Conservation (phyloP, 2,329 filamentous ascomycete species). For the Cladophialophora psammophila region DNA sequence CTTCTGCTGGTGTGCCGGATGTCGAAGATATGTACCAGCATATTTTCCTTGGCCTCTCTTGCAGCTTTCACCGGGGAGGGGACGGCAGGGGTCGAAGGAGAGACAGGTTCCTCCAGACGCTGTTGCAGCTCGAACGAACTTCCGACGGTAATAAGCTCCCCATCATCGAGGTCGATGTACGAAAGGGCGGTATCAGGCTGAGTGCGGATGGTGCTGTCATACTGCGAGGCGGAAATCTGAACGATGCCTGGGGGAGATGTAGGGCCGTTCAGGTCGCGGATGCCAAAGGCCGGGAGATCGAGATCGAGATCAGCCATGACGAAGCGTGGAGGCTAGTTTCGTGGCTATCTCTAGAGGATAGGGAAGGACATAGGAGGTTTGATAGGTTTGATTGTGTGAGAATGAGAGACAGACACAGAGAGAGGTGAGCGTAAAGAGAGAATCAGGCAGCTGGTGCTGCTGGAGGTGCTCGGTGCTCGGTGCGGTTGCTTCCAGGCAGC, state of each 20-base stretch:
- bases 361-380: conserved; percentile 12
- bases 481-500: conserved; percentile 6
- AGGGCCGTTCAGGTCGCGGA: conserved; percentile 38
- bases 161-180: conserved; percentile 57
- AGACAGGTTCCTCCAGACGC: conserved; percentile 52
- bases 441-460: conserved; percentile 5
- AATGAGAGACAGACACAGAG: neutral
- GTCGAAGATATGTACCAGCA: conserved; percentile 56
- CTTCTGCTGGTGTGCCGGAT: conserved; percentile 42
- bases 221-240: conserved; percentile 51
- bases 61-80: conserved; percentile 17
- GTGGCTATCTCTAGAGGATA: conserved; percentile 3
- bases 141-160: conserved; percentile 56
- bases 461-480: neutral
- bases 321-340: conserved; percentile 4
- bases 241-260: conserved; percentile 45
- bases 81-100: neutral
- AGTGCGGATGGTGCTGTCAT: conserved; percentile 51
- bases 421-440: conserved; percentile 8
- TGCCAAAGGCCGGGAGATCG: conserved; percentile 37
- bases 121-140: conserved; percentile 56
- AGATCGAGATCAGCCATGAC: conserved; percentile 23
- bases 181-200: conserved; percentile 53
- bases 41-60: conserved; percentile 31
- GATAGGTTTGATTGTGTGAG: neutral